Base-by-base conservation (phyloP, 1,139 yeast genomes). In the Petasospora fabianii region DNA sequence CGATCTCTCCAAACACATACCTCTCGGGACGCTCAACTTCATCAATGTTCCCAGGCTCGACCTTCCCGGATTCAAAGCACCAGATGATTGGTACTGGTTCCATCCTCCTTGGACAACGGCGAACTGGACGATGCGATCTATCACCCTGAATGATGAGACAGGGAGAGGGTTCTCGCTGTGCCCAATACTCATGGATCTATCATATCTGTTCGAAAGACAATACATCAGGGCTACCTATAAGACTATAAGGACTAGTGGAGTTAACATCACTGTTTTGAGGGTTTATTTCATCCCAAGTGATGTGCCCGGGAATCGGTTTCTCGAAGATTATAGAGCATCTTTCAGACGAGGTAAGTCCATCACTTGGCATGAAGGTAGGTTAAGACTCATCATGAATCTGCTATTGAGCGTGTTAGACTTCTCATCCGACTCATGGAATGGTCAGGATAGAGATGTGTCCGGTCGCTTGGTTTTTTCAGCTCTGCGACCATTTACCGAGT, bases 21-120 rank as follows among this genome's bases (percentile, higher is more conserved):
- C 77, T 0, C 54, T 77, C 1, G 87, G 85, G 0, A 61, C 69
- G 0, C 48, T 80, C 2, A 63, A 62, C 48, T 60, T 74, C 36
- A 55, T 57, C 37, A 61, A 68, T 27, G 47, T 68, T 3, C 82
- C 83, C 0, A 41, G 53, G 8, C 38, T 60, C 2, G 59, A 62
- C 0, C 47, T 58, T 7, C 48, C 51, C 3, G 64, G 64, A 0
- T 21, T 53, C 1, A 45, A 36, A n/a, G 62, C 68, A 0, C 60
- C 64, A 2, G 71, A 61, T 53, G 72, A 62, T 0, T 80, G 84
- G 84, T 55, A 44, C 42, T 78, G 84, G 84, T 58, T 74, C 20
- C 78, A 75, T 48, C 53, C 60, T 4, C 66, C 68, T 1, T 54
- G 45, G 39, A 41, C 36, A 21, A 44, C 29, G 22, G 35, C 38